Evolutionary conservation across 306 rosid genomes (phyloP), one percentile per base, ranked within the genome.

Genomic region (Spatholobus suberectus): DNA sequence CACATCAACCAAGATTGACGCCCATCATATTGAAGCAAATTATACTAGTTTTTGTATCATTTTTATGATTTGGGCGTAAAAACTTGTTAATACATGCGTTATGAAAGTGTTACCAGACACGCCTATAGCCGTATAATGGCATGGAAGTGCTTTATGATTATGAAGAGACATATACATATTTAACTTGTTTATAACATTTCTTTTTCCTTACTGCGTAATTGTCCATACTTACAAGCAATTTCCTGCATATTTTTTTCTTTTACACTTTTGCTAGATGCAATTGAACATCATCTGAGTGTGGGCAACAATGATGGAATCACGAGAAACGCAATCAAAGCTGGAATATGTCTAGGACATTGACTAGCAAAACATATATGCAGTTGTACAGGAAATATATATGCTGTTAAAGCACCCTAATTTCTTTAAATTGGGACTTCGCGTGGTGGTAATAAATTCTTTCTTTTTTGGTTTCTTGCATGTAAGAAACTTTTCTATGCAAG

Each of bases 141-240:
- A n/a, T 1, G 37, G 44, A 14, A 57, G 66, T 78, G 57, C 72
- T 52, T 51, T 7, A 6, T 59, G 62, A 68, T 76, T 32, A 55
- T 17, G 61, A 79, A 78, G 82, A 75, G 57, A 49, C 41, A 66
- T 51, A 72, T 9, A n/a, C 23, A 69, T 21, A 37, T 84, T 82
- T 71, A 61, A 68, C 83, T 68, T 77, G 86, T 71, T 78, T 65
- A 76, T 65, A 76, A 49, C 65, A 80, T 65, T 77, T 74, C 1
- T 40, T 62, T 71, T 81, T 69, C 4, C 29, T 6, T 3, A 5
- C 54, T 70, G 47, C n/a, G 21, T 73, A 61, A 29, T 59, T 59
- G 38, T 17, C 10, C 24, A 41, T 32, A 76, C 57, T 71, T 29
- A 17, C 59, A 44, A 63, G 8, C 7, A 15, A 18, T 32, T 79